These are phyloP conservation scores for Pholiota microspora DNA, from an alignment of 768 basidiomycete genomes.

Conservation along the genomic window DNA sequence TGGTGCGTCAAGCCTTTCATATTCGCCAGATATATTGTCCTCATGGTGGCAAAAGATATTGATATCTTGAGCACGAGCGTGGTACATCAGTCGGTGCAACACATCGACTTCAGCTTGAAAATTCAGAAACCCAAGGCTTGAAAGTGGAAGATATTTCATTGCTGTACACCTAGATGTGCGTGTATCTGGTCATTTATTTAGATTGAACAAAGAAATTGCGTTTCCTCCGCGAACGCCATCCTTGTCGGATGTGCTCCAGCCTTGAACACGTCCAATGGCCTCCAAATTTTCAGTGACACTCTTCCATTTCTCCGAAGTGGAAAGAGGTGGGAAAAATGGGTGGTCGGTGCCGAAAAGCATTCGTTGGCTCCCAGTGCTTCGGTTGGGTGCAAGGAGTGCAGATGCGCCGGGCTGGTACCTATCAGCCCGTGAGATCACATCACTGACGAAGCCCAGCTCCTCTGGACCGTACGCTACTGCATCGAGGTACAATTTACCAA, in stretches of 20 bases:
- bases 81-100: slow-evolving; percentile 89
- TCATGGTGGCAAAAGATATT: slow-evolving; percentile 57
- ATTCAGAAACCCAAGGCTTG: slow-evolving; percentile 63
- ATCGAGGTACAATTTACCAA: slow-evolving; percentile 79
- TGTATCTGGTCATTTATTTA: slow-evolving; percentile 26
- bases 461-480: slow-evolving; percentile 89
- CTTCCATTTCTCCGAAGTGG: slow-evolving; percentile 68
- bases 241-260: slow-evolving; percentile 60
- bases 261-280: slow-evolving; percentile 66
- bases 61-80: slow-evolving; percentile 92
- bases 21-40: not conserved
- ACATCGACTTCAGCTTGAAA: slow-evolving; percentile 97
- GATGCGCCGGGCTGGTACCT: slow-evolving; percentile 39
- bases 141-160: not conserved
- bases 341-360: slow-evolving; percentile 88
- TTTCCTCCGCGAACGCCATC: slow-evolving; percentile 69
- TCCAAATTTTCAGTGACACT: slow-evolving; percentile 85
- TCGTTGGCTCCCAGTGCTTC: slow-evolving; percentile 50
- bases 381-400: slow-evolving; percentile 27
- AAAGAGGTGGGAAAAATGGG: slow-evolving; percentile 87
- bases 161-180: slow-evolving; percentile 1
- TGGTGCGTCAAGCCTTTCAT: slow-evolving; percentile 45
- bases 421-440: slow-evolving; percentile 61
- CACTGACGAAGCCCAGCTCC: slow-evolving; percentile 76
- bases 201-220: slow-evolving; percentile 67